Evolutionary conservation across 768 basidiomycete species (phyloP), one percentile per base, ranked within the genome.

Genomic region (Exsudoporus frostii): DNA sequence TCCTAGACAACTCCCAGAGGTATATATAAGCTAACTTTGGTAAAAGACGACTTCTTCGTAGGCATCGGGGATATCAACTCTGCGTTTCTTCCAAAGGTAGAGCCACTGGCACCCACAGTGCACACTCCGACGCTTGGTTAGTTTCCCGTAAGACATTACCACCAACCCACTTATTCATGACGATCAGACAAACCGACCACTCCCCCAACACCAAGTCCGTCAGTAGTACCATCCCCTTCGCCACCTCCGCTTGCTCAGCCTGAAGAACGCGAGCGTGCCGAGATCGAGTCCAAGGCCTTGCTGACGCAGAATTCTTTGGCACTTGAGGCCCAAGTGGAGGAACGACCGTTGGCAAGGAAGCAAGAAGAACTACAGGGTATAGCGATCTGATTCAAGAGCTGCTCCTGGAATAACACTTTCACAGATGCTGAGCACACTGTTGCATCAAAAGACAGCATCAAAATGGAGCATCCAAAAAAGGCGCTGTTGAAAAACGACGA

Each of bases 11-110:
- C 29, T 22, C 32, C 45, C 15, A 39, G 10, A 46, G 29, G 48
- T n/a, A n/a, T n/a, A 25, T 20, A 19, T 19, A 13, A 22, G 11
- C 46, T 60, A 10, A 55, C 15, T 24, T 50, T 46, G 36, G 42
- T 52, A 30, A 60, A 54, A 98, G 96, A 95, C 64, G 96, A 98
- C 65, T 99, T 99, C 73, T 99, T 98, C 65, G 79, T 97, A 54
- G 95, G 95, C 15, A 98, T 96, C 57, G 97, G 97, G 45, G 97
- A 99, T 72, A 99, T 99, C 70, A 99, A 99, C 68, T 91, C 92
- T 5, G 81, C 93, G 0, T 95, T 96, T 72, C 77, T 97, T 19
- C 94, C 94, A 29, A 92, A 92, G 70, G 62, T 85, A 46, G 79
- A 85, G 56, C 76, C 85, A 15, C 45, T 73, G 9, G 45, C 68